A percentile compares a stretch with the other conserved stretches of the same genome.
phyloP scores from a whole-genome alignment of 192 early-diverging fungal species.

The Glomus cerebriforme region DNA sequence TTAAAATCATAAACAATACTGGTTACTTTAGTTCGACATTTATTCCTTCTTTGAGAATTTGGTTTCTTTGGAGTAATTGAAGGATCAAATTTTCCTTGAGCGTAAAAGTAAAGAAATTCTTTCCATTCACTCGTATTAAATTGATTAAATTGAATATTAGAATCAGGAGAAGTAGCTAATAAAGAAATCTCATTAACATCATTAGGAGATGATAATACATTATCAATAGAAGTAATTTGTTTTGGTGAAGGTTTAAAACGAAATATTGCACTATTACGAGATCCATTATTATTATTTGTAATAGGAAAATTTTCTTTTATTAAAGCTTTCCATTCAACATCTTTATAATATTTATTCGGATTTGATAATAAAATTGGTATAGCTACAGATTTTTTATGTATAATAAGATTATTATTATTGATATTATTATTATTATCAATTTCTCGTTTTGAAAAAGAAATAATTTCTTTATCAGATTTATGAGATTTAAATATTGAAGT shows the following conservation, averaged over 20 bases:
- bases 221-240: background rate
- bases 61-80: conserved; percentile 21
- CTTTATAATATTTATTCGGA: background rate
- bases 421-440: too few relatives aligned
- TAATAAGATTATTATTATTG: too few relatives aligned
- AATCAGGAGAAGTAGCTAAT: background rate
- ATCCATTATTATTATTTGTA: too few relatives aligned
- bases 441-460: too few relatives aligned
- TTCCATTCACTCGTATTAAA: background rate
- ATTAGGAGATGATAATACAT: too few relatives aligned
- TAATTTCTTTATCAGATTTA: too few relatives aligned
- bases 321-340: background rate
- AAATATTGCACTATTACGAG: too few relatives aligned
- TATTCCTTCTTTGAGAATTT: background rate
- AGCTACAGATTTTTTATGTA: too few relatives aligned
- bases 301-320: background rate
- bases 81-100: conserved; percentile 27
- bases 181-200: background rate
- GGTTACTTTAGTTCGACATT: background rate
- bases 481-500: too few relatives aligned
- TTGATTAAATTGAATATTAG: background rate
- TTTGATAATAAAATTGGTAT: background rate
- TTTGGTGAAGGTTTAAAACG: background rate
- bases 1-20: background rate
- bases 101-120: conserved; percentile 4